A percentile compares a stretch with the other conserved stretches of the same genome.
phyloP scores from a whole-genome alignment of 2,329 filamentous ascomycete species.

The Alternaria atra region DNA sequence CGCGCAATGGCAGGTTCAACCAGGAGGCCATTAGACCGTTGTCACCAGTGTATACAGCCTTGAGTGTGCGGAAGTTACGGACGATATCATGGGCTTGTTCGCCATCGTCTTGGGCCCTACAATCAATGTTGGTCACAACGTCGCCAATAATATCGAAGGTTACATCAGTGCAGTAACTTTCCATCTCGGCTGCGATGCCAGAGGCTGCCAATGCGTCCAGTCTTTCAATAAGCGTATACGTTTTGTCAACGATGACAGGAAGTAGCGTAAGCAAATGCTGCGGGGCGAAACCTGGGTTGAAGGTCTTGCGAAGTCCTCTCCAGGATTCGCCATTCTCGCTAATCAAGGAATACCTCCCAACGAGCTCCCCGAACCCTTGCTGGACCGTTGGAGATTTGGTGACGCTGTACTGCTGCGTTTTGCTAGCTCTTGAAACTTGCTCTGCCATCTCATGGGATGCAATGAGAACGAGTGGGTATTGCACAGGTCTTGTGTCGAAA shows the following conservation, averaged over 20 bases:
- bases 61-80: constrained; percentile 31
- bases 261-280: constrained; percentile 48
- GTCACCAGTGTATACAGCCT: constrained; percentile 29
- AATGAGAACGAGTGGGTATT: constrained; percentile 36
- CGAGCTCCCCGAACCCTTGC: constrained; percentile 22
- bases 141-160: constrained; percentile 50
- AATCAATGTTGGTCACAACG: constrained; percentile 41
- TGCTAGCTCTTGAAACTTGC: constrained; percentile 41
- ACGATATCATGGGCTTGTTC: constrained; percentile 36
- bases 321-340: constrained; percentile 41
- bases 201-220: constrained; percentile 39
- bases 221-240: constrained; percentile 42
- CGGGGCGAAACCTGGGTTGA: constrained; percentile 51
- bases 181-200: constrained; percentile 38
- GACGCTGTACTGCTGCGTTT: constrained; percentile 41
- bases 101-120: constrained; percentile 37
- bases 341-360: constrained; percentile 44
- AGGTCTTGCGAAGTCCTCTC: constrained; percentile 48
- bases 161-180: constrained; percentile 41
- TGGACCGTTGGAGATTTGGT: constrained; percentile 48
- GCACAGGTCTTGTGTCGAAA: constrained; percentile 45
- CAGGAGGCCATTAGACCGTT: constrained; percentile 32
- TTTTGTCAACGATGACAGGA: constrained; percentile 48
- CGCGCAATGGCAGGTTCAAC: constrained; percentile 30
- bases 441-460: constrained; percentile 47